Conservation (phyloP, 768 basidiomycete species). For the Tylopilus rubrobrunneus region DNA sequence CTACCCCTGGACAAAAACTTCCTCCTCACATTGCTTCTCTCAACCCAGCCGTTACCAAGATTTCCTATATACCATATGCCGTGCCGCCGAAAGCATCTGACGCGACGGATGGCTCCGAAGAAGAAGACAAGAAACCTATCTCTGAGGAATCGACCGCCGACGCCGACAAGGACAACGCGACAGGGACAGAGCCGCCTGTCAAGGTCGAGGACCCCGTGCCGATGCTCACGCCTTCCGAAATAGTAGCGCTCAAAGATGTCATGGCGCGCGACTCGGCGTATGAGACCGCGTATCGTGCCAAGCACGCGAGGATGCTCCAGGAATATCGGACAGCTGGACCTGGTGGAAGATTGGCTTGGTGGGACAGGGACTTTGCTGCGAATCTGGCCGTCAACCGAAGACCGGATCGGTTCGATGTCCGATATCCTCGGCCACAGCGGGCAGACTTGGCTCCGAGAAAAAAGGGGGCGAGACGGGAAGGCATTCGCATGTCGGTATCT, state of each 20-base stretch:
- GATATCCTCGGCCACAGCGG: conserved; percentile 50
- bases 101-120: conserved; percentile 12
- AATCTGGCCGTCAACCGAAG: conserved; percentile 30
- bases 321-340: conserved; percentile 46
- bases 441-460: conserved; percentile 36
- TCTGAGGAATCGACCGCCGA: conserved; percentile 6
- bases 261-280: conserved; percentile 42
- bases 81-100: conserved; percentile 19
- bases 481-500: conserved; percentile 69
- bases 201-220: conserved; percentile 24
- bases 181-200: conserved; percentile 13
- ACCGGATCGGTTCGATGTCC: conserved; percentile 46
- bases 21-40: conserved; percentile 32
- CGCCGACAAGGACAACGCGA: conserved; percentile 16
- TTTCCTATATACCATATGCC: conserved; percentile 26
- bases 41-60: conserved; percentile 30
- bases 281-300: conserved; percentile 43
- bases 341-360: conserved; percentile 49
- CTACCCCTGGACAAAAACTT: conserved; percentile 28
- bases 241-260: conserved; percentile 31
- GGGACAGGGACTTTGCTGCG: conserved; percentile 51
- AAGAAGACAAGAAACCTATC: conserved; percentile 25
- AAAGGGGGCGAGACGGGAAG: conserved; percentile 60
- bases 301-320: conserved; percentile 48
- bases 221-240: conserved; percentile 32